Percentiles rank a stretch among this genome's conserved stretches.
phyloP scores from a whole-genome alignment of 805 yeast genomes.

The Candida oleophila region DNA sequence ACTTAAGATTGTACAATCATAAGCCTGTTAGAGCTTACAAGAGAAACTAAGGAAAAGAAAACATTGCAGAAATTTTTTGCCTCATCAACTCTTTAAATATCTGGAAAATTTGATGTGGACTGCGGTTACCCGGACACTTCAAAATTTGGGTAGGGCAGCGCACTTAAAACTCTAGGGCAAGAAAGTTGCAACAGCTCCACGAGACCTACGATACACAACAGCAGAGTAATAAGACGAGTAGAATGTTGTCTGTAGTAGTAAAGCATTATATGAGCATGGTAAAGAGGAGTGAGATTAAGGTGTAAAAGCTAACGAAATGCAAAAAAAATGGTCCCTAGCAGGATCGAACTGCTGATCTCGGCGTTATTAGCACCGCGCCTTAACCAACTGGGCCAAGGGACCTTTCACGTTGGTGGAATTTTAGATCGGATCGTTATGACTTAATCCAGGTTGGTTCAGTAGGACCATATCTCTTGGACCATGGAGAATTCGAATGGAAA shows the following conservation, averaged over 20 bases:
- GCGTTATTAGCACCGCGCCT: conserved; percentile 56
- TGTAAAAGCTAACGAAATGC: too few species aligned
- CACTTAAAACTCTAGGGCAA: neutral
- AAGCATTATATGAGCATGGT: too few species aligned
- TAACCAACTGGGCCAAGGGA: conserved; percentile 57
- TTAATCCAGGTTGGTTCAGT: too few species aligned
- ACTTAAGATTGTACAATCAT: neutral
- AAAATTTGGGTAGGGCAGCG: neutral
- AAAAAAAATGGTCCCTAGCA: conserved; percentile 67
- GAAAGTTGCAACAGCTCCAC: neutral
- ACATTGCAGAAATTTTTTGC: neutral
- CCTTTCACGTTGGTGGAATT: conserved; percentile 22
- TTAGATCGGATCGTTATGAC: too few species aligned
- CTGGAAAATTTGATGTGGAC: neutral
- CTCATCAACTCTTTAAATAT: neutral
- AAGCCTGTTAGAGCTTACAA: neutral
- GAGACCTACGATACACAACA: too few species aligned
- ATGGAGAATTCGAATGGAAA: too few species aligned
- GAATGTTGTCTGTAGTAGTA: too few species aligned
- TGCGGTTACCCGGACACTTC: neutral
- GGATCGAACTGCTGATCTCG: conserved; percentile 85
- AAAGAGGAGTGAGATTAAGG: too few species aligned
- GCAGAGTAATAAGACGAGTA: neutral
- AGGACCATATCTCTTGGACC: too few species aligned
- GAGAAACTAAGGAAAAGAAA: neutral